Base-by-base conservation (phyloP, 2,329 filamentous ascomycete species). In the Fonsecaea multimorphosa region DNA sequence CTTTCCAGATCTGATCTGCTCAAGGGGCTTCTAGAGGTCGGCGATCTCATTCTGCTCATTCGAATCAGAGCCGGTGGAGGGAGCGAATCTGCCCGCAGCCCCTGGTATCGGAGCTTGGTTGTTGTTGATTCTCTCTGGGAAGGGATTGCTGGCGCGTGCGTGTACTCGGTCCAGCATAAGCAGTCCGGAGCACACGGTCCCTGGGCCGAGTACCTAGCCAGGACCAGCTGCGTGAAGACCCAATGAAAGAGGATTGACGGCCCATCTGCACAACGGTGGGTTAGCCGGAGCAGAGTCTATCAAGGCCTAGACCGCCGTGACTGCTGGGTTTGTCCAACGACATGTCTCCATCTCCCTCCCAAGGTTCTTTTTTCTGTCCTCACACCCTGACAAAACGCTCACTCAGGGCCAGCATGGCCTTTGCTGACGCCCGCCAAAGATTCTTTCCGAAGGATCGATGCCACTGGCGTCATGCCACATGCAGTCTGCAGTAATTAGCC, bases 391-490 rank as follows among this genome's bases (percentile, higher is more conserved):
- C 40, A 40, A 40, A 44, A 58, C 56, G 27, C 56, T 22, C 56
- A 49, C 19, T 49, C 19, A 53, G 51, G 51, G 11, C 7, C 1
- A 22, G 16, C 19, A 27, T 19, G 44, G 44, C 22, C 11, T 49
- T 12, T 40, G 58, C 58, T 60, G 58, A 58, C 56, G 40, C 27
- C 29, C 19, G 38, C 3, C n/a, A 46, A 44, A 31, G 38, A 6
- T 22, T 58, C 7, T 49, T 57, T 29, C 36, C n/a, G 38, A 31
- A 46, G 38, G 31, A 49, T 29, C 44, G 24, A 58, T 58, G 40
- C 56, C 56, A 58, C 56, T 38, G 36, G 56, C 56, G 58, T 52
- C 58, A 60, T 36, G 46, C 58, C 22, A 52, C 46, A 52, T 53
- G 44, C 58, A 27, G 44, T 29, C n/a, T 32, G 29, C 40, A 52